Base-by-base conservation (phyloP, 169 alveolate species). In the Cardiosporidium cionae region DNA sequence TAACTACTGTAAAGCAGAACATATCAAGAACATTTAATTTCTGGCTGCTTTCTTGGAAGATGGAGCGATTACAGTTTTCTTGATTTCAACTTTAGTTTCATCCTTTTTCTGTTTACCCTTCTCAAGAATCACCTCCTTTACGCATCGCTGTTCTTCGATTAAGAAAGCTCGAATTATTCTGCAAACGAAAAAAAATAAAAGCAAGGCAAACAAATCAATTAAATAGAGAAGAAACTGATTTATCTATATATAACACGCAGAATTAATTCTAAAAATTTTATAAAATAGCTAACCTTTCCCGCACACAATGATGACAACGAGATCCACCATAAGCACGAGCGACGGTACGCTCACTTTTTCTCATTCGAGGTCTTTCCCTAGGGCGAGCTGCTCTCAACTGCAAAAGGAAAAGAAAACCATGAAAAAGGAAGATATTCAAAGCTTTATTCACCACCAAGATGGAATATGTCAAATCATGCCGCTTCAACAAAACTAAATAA, bases 161-260 rank as follows among this genome's bases (percentile, higher is more conserved):
- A 92, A 85, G 88, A 92, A 92, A 32, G 97, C 96, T 68, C 97
- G 88, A 32, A 91, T 80, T 27, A 92, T 90, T 74, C 97, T 87
- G 58, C 16, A 44, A n/a, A 44, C n/a, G 58, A 44, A 44, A n/a
- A 44, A 44, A n/a, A 44, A n/a, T 44, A 44, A 44, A 44, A 44
- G n/a, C 27, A 44, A 44, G n/a, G n/a, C n/a, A n/a, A n/a, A n/a
- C n/a, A n/a, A n/a, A n/a, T n/a, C n/a, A n/a, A n/a, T n/a, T n/a
- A n/a, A n/a, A n/a, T n/a, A n/a, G n/a, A n/a, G n/a, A n/a, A n/a
- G n/a, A n/a, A n/a, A n/a, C n/a, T n/a, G n/a, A n/a, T n/a, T n/a
- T n/a, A n/a, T n/a, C n/a, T n/a, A n/a, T n/a, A n/a, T n/a, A n/a
- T n/a, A n/a, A n/a, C n/a, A n/a, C n/a, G n/a, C n/a, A n/a, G n/a